Evolutionary conservation across 352 stramenopile species (phyloP).

Genomic region (Pythium aristosporum): DNA sequence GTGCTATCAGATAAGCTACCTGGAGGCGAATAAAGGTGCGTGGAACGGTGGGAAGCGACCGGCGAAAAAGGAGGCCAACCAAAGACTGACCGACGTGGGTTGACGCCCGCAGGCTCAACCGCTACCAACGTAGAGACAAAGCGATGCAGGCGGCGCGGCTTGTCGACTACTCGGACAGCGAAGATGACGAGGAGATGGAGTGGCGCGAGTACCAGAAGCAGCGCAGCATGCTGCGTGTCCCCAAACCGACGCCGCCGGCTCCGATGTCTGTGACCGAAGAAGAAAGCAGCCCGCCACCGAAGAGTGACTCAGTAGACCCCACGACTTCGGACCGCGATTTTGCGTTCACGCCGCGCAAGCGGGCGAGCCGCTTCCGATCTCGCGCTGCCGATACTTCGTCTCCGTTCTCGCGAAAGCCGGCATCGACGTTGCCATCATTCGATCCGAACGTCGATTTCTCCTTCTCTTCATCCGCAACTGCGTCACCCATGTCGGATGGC

Average conservation of each 20-base stretch:
- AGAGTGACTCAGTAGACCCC: neutral
- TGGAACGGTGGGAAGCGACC: slow-evolving; percentile 1
- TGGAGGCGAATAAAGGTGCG: neutral
- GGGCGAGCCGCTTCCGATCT: slow-evolving; percentile 10
- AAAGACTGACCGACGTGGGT: slow-evolving; percentile 1
- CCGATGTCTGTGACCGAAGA: neutral
- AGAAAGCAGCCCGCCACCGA: neutral
- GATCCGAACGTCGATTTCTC: slow-evolving; percentile 15
- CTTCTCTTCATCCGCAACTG: slow-evolving; percentile 10
- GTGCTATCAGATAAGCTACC: neutral
- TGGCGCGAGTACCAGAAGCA: slow-evolving; percentile 36
- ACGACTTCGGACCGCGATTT: slow-evolving; percentile 17
- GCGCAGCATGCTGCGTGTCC: slow-evolving; percentile 27
- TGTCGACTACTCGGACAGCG: slow-evolving; percentile 58
- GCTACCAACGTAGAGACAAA: neutral
- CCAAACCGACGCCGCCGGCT: slow-evolving; percentile 1
- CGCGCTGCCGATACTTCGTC: slow-evolving; percentile 1
- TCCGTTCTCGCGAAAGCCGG: slow-evolving; percentile 14
- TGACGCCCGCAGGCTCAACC: neutral
- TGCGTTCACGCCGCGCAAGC: slow-evolving; percentile 24
- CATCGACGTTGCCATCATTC: neutral
- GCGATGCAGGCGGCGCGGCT: slow-evolving; percentile 23
- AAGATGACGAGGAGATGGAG: slow-evolving; percentile 39
- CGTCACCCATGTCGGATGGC: slow-evolving; percentile 22
- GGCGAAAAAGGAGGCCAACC: neutral